A percentile compares a stretch with the other conserved stretches of the same genome.
Conservation (phyloP, 495 filamentous ascomycete genomes). For the Lepraria neglecta region DNA sequence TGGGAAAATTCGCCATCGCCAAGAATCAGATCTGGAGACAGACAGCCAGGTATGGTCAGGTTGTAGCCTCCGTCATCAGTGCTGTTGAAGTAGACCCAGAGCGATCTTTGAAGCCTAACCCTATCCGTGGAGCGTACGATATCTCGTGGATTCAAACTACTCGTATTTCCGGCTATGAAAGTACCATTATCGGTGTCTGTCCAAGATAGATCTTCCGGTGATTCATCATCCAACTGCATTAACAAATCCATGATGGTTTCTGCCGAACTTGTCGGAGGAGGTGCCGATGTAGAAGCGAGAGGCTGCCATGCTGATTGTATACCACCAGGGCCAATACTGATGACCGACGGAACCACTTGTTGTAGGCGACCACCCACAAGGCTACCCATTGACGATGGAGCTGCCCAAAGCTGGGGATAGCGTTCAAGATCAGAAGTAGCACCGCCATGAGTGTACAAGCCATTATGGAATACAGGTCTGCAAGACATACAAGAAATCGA, state of each 20-base stretch:
- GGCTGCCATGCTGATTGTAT: neutral
- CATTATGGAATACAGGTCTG: neutral
- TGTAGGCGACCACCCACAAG: neutral
- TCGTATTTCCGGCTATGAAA: neutral
- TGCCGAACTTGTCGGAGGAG: neutral
- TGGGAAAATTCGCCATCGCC: neutral
- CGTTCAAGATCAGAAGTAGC: neutral
- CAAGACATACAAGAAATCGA: too few relatives aligned
- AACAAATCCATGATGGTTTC: neutral
- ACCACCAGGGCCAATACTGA: neutral
- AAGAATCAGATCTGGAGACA: neutral
- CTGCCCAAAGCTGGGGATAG: neutral
- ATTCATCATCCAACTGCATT: neutral
- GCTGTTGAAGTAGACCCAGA: neutral
- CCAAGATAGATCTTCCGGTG: neutral
- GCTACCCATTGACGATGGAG: neutral
- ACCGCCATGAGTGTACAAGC: neutral
- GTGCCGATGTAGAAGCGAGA: neutral
- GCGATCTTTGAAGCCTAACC: neutral
- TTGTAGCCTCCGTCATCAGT: constrained; percentile 2
- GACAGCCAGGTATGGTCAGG: neutral
- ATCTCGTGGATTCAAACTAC: neutral
- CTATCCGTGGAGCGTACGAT: neutral
- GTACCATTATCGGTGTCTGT: neutral
- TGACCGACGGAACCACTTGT: neutral